phyloP scores from a whole-genome alignment of 202 grass and related monocot species.

The Setaria italica region DNA sequence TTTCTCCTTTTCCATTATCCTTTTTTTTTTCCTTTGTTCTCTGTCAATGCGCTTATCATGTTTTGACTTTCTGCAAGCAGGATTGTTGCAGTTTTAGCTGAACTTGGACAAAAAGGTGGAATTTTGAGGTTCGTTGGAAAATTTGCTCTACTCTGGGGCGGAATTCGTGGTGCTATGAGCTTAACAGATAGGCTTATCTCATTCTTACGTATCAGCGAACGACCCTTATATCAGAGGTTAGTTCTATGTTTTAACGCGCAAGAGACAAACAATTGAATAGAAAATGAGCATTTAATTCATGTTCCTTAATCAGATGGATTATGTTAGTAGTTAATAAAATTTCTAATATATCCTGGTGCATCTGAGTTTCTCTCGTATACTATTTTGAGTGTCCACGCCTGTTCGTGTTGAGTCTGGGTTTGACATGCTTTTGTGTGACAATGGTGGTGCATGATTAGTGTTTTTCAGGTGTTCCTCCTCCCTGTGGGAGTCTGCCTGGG shows the following conservation, averaged over 20 bases:
- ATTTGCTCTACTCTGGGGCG: conserved; percentile 93
- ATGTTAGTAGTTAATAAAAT: conserved; percentile 22
- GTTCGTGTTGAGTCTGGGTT: not conserved
- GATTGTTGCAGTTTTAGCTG: conserved; percentile 87
- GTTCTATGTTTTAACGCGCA: conserved; percentile 35
- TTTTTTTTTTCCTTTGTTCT: conserved; percentile 20
- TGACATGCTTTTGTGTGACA: not conserved
- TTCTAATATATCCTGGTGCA: not conserved
- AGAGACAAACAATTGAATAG: conserved; percentile 1
- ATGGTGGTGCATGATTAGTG: not conserved
- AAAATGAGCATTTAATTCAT: conserved; percentile 1
- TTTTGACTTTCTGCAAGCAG: conserved; percentile 62
- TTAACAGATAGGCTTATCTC: conserved; percentile 88
- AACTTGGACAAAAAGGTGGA: conserved; percentile 93
- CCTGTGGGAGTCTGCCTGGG: too few species aligned
- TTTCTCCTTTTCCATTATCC: conserved; percentile 21
- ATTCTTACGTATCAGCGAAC: conserved; percentile 82
- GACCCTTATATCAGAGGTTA: conserved; percentile 86
- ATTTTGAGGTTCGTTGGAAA: conserved; percentile 86
- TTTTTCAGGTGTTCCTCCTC: too few species aligned
- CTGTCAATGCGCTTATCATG: conserved; percentile 32
- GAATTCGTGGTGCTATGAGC: conserved; percentile 95
- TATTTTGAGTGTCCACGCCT: too few species aligned
- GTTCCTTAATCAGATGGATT: conserved; percentile 22
- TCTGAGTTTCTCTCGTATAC: not conserved